Percentiles rank a stretch among this genome's conserved stretches.
Conservation (phyloP, 2,329 filamentous ascomycete species). For the Xylaria sp. region DNA sequence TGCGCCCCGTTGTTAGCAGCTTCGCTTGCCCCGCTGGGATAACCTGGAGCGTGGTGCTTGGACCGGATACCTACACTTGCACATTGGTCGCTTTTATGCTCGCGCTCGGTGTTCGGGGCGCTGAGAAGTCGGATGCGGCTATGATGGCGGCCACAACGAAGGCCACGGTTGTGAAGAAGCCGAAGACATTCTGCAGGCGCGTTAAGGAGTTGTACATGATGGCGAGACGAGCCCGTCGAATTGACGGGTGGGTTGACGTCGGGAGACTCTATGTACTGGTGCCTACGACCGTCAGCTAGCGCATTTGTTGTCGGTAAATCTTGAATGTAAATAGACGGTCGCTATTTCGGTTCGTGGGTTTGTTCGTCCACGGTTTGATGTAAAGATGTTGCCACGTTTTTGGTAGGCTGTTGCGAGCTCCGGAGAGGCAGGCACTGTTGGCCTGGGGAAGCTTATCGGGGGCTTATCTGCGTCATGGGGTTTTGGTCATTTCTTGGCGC, state of each 20-base stretch:
- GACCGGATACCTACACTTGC: conserved; percentile 74
- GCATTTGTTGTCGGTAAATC: background rate
- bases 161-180: conserved; percentile 95
- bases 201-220: conserved; percentile 87
- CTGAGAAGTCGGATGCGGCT: conserved; percentile 77
- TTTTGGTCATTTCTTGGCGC: conserved; percentile 31
- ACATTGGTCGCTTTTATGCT: conserved; percentile 73
- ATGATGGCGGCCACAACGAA: conserved; percentile 81
- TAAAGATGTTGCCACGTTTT: conserved; percentile 36
- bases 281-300: background rate
- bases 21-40: background rate
- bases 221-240: conserved; percentile 33
- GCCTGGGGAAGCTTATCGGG: conserved; percentile 29
- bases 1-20: background rate
- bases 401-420: conserved; percentile 4
- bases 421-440: background rate
- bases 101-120: conserved; percentile 70
- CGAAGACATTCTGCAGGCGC: conserved; percentile 89
- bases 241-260: background rate
- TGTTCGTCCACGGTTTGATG: background rate
- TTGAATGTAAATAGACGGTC: background rate
- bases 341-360: background rate
- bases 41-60: background rate
- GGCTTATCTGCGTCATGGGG: conserved; percentile 27
- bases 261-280: background rate